Evolutionary conservation across 495 filamentous ascomycete species (phyloP).

Genomic region (Trichoderma erinaceum): DNA sequence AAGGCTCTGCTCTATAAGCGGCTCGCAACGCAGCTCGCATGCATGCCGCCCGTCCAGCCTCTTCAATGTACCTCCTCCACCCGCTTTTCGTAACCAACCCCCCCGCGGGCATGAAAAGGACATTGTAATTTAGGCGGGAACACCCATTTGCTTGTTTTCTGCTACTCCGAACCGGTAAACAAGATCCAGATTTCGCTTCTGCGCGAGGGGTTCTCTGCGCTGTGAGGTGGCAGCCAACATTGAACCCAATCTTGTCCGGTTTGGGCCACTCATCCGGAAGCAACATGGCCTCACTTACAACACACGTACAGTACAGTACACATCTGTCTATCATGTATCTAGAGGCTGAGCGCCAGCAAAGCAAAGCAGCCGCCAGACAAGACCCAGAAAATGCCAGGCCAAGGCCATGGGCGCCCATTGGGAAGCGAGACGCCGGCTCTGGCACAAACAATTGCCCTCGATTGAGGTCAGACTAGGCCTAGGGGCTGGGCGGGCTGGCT

Average conservation of each 20-base stretch:
- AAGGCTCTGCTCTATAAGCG: not conserved
- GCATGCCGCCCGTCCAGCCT: conserved; percentile 7
- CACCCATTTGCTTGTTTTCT: not conserved
- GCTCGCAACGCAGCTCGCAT: not conserved
- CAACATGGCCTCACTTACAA: not conserved
- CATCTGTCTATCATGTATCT: not conserved
- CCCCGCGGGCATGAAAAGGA: not conserved
- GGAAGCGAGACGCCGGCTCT: conserved; percentile 9
- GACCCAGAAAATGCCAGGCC: not conserved
- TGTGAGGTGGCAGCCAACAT: not conserved
- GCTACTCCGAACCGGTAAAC: not conserved
- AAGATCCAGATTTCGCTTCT: not conserved
- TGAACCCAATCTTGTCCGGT: not conserved
- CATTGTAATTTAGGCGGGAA: not conserved
- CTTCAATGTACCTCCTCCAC: not conserved
- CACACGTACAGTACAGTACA: not conserved
- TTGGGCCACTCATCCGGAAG: not conserved
- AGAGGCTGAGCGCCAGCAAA: not conserved
- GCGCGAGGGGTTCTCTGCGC: not conserved
- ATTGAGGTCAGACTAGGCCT: no score
- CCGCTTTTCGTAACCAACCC: not conserved
- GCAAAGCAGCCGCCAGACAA: not conserved
- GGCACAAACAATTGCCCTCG: not conserved
- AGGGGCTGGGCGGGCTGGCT: no score
- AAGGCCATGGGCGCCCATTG: not conserved